Evolutionary conservation across 2,329 filamentous ascomycete genomes (phyloP).

Genomic region (Fusarium verticillioides): DNA sequence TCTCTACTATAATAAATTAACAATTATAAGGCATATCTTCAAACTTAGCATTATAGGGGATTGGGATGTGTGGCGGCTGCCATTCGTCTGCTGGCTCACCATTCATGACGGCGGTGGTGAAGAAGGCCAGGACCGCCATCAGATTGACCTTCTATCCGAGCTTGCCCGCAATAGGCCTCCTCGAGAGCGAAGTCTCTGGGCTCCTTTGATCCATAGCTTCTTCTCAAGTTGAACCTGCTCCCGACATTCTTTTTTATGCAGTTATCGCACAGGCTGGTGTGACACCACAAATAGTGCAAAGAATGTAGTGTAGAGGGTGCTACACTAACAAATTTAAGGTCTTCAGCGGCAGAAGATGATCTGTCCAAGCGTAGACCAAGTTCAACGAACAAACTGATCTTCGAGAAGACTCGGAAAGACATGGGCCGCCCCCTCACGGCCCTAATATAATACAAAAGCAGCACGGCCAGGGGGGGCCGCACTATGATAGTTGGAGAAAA

Average conservation of each 20-base stretch:
- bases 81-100: background rate
- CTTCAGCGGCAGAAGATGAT: background rate
- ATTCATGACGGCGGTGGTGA: background rate
- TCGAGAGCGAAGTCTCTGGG: too few species aligned
- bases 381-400: accelerated
- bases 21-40: background rate
- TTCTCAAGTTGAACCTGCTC: background rate
- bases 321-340: background rate
- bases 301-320: too few species aligned
- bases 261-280: background rate
- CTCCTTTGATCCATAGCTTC: background rate
- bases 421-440: background rate
- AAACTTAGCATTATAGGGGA: background rate
- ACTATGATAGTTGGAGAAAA: background rate
- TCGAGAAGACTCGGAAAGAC: background rate
- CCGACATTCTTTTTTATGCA: background rate
- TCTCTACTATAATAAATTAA: background rate
- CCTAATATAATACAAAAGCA: background rate
- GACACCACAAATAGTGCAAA: too few species aligned
- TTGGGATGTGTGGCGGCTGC: background rate
- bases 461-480: background rate
- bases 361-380: background rate
- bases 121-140: background rate
- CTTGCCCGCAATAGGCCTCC: too few species aligned
- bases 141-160: background rate